Base-by-base conservation (phyloP, 176 grass and related monocot species). In the Oryza meridionalis region DNA sequence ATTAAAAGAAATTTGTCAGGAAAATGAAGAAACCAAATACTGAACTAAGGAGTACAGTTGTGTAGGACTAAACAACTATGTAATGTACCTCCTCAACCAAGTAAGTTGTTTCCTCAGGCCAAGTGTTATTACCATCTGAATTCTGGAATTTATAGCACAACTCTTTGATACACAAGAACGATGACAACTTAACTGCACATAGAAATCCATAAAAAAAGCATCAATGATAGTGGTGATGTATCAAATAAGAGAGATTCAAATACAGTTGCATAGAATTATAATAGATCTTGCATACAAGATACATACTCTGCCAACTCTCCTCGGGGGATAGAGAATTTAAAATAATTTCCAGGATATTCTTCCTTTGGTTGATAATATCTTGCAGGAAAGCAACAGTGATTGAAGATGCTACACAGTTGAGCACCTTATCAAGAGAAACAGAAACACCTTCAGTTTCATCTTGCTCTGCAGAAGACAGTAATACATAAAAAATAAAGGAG, bases 161-260 rank as follows among this genome's bases (percentile, higher is more conserved):
- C 80, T 94, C 96, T 83, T 88, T 95, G 76, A 98, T 86, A 82
- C 92, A 93, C 55, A 79, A 95, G 86, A 98, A 98, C 6, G 71
- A 90, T 9, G 96, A 91, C 79, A 95, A 84, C 80, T 98, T 98
- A 86, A 95, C 96, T 98, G 90, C 21, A 73, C 58, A 86, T 73
- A 38, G 49, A 91, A 50, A 90, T 49, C 25, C 17, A 72, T 59
- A 37, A 42, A 55, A 49, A 87, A 67, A 67, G 0, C 0, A 77
- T 81, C 40, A 83, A 67, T 74, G 11, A 25, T 24, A 81, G 27
- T 73, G 77, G 47, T 75, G 53, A 87, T 85, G 65, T 59, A 85
- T 82, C 17, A 67, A 65, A 61, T 2, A 68, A 84, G 10, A 84
- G 1, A 45, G 33, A 78, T 27, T 45, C n/a, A 14, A 32, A 69